Conservation (phyloP, 2,329 filamentous ascomycete species). For the Penicillium italicum region DNA sequence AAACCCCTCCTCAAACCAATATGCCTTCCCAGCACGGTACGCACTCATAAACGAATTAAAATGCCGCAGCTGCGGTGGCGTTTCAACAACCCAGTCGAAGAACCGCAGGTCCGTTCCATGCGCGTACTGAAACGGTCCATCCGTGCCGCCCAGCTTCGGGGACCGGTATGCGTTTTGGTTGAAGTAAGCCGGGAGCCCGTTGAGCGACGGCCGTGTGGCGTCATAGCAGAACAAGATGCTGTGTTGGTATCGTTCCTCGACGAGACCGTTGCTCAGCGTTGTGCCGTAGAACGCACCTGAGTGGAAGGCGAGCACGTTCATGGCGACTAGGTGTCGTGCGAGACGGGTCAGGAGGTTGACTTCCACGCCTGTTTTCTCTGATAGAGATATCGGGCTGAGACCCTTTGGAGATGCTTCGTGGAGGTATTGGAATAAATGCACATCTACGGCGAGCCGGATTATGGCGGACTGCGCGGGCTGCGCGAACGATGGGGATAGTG, state of each 20-base stretch:
- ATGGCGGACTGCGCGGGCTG: not conserved
- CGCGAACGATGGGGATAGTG: not conserved
- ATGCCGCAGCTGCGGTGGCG: not conserved
- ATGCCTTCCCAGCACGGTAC: not conserved
- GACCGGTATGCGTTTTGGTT: not conserved
- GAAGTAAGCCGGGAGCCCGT: not conserved
- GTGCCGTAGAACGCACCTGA: not conserved
- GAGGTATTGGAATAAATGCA: not conserved
- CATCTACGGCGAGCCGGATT: not conserved
- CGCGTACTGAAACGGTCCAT: not conserved
- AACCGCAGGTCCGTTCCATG: not conserved
- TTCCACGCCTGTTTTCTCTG: not conserved
- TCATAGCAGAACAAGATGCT: not conserved
- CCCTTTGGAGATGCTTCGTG: not conserved
- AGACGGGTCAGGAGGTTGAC: not conserved
- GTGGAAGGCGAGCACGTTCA: not conserved
- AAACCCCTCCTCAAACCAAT: not conserved
- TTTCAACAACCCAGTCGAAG: not conserved
- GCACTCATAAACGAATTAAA: not conserved
- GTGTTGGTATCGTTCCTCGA: not conserved
- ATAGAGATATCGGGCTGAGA: not conserved
- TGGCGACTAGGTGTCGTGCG: not conserved
- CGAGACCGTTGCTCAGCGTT: not conserved
- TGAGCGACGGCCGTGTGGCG: not conserved
- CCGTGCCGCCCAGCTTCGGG: not conserved